Conservation (phyloP, 2,329 filamentous ascomycete species). For the Epichloe typhina region DNA sequence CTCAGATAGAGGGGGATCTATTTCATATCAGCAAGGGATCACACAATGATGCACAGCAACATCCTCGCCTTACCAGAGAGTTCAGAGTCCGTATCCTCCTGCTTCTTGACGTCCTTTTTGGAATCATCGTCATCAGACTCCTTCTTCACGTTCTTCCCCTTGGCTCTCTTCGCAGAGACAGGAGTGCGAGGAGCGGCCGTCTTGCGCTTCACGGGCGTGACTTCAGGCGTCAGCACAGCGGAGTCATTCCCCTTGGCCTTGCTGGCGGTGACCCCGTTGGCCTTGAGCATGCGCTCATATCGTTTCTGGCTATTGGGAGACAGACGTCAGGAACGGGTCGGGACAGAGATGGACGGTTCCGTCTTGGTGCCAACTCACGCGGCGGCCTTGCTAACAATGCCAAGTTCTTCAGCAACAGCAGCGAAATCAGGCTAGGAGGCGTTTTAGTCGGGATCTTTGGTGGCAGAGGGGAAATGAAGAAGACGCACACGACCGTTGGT, state of each 20-base stretch:
- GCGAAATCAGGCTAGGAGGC: constrained; percentile 46
- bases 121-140: constrained; percentile 13
- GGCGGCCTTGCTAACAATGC: constrained; percentile 51
- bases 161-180: constrained; percentile 15
- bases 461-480: background rate
- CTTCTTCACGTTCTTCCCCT: constrained; percentile 13
- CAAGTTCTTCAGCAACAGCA: constrained; percentile 49
- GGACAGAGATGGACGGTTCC: background rate
- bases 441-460: background rate
- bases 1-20: background rate
- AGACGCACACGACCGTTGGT: constrained; percentile 43
- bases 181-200: constrained; percentile 12
- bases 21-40: background rate
- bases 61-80: constrained; percentile 14
- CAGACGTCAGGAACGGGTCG: background rate
- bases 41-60: background rate
- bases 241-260: constrained; percentile 7
- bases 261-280: constrained; percentile 31
- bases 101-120: constrained; percentile 10
- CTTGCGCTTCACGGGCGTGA: constrained; percentile 19
- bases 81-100: constrained; percentile 13
- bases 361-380: constrained; percentile 42
- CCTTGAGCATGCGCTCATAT: constrained; percentile 53
- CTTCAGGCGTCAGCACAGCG: constrained; percentile 2
- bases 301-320: constrained; percentile 43